Evolutionary conservation across 108 stramenopile species (phyloP).

Genomic region (Cyclotella cryptica): DNA sequence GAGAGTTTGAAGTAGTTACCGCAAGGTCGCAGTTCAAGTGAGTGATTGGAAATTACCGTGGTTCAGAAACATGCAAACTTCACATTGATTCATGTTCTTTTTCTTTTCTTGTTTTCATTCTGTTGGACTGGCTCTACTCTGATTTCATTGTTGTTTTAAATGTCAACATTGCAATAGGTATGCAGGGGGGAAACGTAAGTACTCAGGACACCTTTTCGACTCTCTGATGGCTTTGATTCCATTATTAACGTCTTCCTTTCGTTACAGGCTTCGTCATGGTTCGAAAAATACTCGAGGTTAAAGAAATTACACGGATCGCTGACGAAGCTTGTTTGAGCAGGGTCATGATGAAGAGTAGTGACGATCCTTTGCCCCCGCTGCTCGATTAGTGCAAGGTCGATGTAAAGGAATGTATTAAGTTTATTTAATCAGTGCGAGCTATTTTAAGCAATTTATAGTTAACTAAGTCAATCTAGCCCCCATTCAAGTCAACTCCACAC

Average conservation of each 20-base stretch:
- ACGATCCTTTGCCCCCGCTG: not conserved
- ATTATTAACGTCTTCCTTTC: not conserved
- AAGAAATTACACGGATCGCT: slow-evolving; percentile 65
- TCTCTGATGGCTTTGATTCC: not conserved
- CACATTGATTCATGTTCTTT: slow-evolving; percentile 39
- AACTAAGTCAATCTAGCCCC: too few relatives aligned
- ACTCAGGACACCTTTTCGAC: not conserved
- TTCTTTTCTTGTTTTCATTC: not conserved
- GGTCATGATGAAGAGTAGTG: slow-evolving; percentile 28
- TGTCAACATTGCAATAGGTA: slow-evolving; percentile 48
- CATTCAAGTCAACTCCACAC: too few relatives aligned
- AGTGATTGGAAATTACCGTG: slow-evolving; percentile 63
- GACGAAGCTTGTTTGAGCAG: slow-evolving; percentile 53
- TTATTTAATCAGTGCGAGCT: too few relatives aligned
- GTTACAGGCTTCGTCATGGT: slow-evolving; percentile 67
- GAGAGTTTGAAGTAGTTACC: slow-evolving; percentile 67
- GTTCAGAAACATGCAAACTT: slow-evolving; percentile 58
- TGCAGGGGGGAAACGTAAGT: slow-evolving; percentile 67
- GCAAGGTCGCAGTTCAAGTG: slow-evolving; percentile 64
- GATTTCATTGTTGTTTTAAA: not conserved
- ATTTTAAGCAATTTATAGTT: too few relatives aligned
- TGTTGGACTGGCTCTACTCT: not conserved
- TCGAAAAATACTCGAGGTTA: slow-evolving; percentile 84
- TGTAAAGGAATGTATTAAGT: too few relatives aligned
- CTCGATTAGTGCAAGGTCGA: not conserved